These are phyloP conservation scores for Melastoma candidum DNA, from an alignment of 441 rosid species.

Conservation along the genomic window DNA sequence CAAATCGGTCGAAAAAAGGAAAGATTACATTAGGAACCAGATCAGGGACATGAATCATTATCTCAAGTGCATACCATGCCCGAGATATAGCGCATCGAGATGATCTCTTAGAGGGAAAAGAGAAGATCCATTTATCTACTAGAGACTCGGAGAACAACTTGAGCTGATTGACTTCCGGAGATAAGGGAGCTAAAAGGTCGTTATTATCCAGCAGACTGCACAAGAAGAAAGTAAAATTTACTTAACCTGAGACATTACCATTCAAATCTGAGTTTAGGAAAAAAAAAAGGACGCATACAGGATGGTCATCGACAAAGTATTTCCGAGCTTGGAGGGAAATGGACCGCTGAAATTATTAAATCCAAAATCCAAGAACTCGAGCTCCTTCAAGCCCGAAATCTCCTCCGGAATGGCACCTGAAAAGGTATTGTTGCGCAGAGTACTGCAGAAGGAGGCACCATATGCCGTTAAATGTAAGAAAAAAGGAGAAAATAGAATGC, in stretches of 20 bases:
- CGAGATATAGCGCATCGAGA: slow-evolving; percentile 15
- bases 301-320: slow-evolving; percentile 23
- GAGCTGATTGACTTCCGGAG: slow-evolving; percentile 22
- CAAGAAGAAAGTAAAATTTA: background rate
- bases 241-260: background rate
- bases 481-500: background rate
- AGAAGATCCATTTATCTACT: slow-evolving; percentile 23
- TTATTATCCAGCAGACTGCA: slow-evolving; percentile 37
- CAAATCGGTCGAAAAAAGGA: background rate
- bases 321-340: slow-evolving; percentile 26
- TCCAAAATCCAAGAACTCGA: slow-evolving; percentile 38
- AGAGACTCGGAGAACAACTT: slow-evolving; percentile 26
- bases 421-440: slow-evolving; percentile 39
- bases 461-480: background rate
- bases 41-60: background rate
- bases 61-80: slow-evolving; percentile 20
- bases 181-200: slow-evolving; percentile 21
- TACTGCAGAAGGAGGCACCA: slow-evolving; percentile 19
- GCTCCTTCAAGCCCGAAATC: slow-evolving; percentile 27
- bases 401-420: slow-evolving; percentile 32
- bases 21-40: too few species aligned
- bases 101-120: slow-evolving; percentile 19
- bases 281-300: slow-evolving; percentile 24
- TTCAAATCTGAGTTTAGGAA: slow-evolving; percentile 4
- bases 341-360: slow-evolving; percentile 33